Percentiles rank a stretch among this genome's conserved stretches.
These are phyloP conservation scores for Sclerotinia trifoliorum DNA, from an alignment of 2,329 filamentous ascomycete genomes.

Conservation along the genomic window DNA sequence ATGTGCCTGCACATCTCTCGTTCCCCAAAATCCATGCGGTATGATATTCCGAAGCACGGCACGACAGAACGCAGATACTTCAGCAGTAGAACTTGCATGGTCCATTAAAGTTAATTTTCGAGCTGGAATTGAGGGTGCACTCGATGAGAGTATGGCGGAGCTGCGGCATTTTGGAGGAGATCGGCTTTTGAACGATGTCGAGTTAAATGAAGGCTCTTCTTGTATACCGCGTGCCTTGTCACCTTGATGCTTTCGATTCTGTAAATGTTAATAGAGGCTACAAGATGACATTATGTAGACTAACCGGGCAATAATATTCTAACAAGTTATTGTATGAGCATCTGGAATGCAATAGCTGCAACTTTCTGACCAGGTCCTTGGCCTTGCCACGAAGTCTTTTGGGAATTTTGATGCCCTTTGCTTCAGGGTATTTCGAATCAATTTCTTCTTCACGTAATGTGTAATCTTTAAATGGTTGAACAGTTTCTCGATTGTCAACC, in stretches of 20 bases:
- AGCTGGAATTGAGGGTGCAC: conserved; percentile 40
- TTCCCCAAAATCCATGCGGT: conserved; percentile 73
- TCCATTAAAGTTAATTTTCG: conserved; percentile 51
- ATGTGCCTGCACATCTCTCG: conserved; percentile 48
- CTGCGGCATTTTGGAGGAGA: conserved; percentile 9
- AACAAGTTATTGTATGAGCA: conserved; percentile 82
- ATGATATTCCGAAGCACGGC: conserved; percentile 71
- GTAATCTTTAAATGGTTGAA: conserved; percentile 79
- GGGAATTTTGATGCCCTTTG: conserved; percentile 47
- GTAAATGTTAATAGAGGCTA: conserved; percentile 21
- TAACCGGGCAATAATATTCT: conserved; percentile 72
- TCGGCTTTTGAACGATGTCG: conserved; percentile 33
- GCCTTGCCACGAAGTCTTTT: conserved; percentile 66
- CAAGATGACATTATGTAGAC: conserved; percentile 13
- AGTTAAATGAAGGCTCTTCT: conserved; percentile 30
- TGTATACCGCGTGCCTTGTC: neutral
- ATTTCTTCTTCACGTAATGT: conserved; percentile 85
- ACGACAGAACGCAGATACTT: conserved; percentile 84
- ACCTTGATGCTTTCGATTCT: conserved; percentile 22
- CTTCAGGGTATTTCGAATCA: conserved; percentile 33
- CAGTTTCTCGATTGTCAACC: conserved; percentile 62
- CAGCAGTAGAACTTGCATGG: conserved; percentile 62
- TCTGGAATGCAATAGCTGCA: conserved; percentile 68
- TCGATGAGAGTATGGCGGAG: conserved; percentile 22
- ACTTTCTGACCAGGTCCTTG: conserved; percentile 58